Evolutionary conservation across 164 flowering plant species (phyloP).

Genomic region (Santalum album): DNA sequence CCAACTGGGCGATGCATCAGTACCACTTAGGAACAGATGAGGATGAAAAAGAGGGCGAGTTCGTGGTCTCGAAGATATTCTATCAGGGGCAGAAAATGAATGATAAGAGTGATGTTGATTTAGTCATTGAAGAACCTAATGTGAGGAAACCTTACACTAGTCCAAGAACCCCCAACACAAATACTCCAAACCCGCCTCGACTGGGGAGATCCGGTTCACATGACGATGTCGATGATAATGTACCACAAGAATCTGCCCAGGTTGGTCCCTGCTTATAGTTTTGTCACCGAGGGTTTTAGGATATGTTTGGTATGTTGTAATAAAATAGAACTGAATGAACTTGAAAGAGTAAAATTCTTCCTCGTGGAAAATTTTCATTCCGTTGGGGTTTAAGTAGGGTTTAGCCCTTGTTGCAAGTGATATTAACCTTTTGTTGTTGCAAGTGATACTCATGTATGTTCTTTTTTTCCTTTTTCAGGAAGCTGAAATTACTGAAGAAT

Average conservation of each 20-base stretch:
- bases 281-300: too few relatives aligned
- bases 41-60: slow-evolving; percentile 68
- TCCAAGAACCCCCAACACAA: slow-evolving; percentile 51
- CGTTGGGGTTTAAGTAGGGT: too few relatives aligned
- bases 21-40: slow-evolving; percentile 78
- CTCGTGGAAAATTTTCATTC: too few relatives aligned
- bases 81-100: slow-evolving; percentile 51
- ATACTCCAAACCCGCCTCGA: slow-evolving; percentile 41
- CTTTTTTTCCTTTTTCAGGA: slow-evolving; percentile 25
- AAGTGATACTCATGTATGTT: too few relatives aligned
- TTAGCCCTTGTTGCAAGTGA: slow-evolving; percentile 2
- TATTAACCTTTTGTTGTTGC: background rate
- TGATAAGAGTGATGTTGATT: slow-evolving; percentile 16
- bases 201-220: slow-evolving; percentile 15
- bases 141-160: slow-evolving; percentile 10
- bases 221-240: slow-evolving; percentile 26
- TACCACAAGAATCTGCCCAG: slow-evolving; percentile 14
- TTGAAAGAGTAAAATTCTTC: too few relatives aligned
- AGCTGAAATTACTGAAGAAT: slow-evolving; percentile 14
- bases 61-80: slow-evolving; percentile 69
- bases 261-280: too few relatives aligned
- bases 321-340: too few relatives aligned
- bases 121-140: slow-evolving; percentile 15
- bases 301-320: too few relatives aligned
- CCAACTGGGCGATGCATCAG: slow-evolving; percentile 93